These are phyloP conservation scores for Pelargonium hybrid DNA, from an alignment of 441 rosid genomes.

Conservation along the genomic window DNA sequence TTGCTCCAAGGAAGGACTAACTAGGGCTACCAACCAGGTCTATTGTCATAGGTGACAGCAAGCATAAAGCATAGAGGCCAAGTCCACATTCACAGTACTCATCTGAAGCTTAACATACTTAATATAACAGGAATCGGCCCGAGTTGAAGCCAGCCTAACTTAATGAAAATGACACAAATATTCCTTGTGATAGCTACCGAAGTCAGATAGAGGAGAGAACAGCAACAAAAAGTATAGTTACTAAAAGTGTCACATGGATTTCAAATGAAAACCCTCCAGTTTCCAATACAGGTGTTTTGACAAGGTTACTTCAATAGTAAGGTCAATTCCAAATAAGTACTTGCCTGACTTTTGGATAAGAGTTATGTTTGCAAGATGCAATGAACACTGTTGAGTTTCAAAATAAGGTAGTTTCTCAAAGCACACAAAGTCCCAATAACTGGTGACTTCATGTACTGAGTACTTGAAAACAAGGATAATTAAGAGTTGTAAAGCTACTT, in stretches of 20 bases:
- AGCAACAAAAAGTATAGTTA: not conserved
- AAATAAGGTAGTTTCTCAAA: no score
- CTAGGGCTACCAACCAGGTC: not conserved
- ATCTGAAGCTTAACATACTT: not conserved
- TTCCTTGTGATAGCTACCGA: not conserved
- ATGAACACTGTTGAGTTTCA: not conserved
- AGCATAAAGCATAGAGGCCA: not conserved
- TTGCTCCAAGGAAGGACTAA: not conserved
- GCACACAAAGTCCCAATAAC: no score
- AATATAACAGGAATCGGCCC: not conserved
- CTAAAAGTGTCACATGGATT: not conserved
- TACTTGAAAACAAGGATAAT: not conserved
- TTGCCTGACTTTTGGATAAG: not conserved
- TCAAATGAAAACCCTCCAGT: not conserved
- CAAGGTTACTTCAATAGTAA: not conserved
- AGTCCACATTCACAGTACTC: not conserved
- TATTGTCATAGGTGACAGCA: not conserved
- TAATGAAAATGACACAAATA: no score
- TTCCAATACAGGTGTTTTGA: not conserved
- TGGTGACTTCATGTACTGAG: no score
- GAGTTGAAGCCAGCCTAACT: not conserved
- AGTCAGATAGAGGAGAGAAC: no score
- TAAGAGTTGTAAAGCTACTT: not conserved
- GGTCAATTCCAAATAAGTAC: not conserved
- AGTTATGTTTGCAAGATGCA: not conserved